These are phyloP conservation scores for Nakazawaea holstii DNA, from an alignment of 805 yeast species.

Conservation along the genomic window DNA sequence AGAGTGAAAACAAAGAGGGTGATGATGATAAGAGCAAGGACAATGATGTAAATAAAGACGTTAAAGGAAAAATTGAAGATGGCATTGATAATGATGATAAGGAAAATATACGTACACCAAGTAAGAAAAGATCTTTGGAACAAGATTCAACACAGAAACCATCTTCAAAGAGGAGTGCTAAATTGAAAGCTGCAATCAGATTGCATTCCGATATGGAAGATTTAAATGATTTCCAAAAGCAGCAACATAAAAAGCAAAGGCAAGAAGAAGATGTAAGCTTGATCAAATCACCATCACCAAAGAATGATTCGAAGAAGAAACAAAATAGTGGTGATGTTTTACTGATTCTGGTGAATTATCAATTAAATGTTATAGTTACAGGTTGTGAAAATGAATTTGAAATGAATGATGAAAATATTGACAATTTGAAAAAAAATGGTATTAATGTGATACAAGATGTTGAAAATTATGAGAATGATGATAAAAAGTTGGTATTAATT, in stretches of 20 bases:
- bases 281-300: no score
- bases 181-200: constrained; percentile 57
- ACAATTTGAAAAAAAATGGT: constrained; percentile 39
- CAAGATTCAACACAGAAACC: constrained; percentile 13
- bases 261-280: no score
- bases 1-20: no score
- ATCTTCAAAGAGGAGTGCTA: constrained; percentile 45
- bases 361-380: constrained; percentile 50
- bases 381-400: constrained; percentile 54
- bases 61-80: constrained; percentile 1
- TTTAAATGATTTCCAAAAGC: constrained; percentile 57
- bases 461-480: constrained; percentile 26
- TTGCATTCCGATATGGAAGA: constrained; percentile 67
- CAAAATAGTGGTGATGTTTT: constrained; percentile 4
- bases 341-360: constrained; percentile 25
- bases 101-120: constrained; percentile 2
- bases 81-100: constrained; percentile 20
- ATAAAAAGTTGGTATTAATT: constrained; percentile 47
- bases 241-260: constrained; percentile 22
- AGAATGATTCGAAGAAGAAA: constrained; percentile 8
- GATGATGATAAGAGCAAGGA: constrained; percentile 12
- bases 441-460: constrained; percentile 39
- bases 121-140: background rate
- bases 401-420: constrained; percentile 39
- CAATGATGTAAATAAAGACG: constrained; percentile 13